These are phyloP conservation scores for Lipomyces sp. DNA, from an alignment of 805 yeast species.

Conservation along the genomic window DNA sequence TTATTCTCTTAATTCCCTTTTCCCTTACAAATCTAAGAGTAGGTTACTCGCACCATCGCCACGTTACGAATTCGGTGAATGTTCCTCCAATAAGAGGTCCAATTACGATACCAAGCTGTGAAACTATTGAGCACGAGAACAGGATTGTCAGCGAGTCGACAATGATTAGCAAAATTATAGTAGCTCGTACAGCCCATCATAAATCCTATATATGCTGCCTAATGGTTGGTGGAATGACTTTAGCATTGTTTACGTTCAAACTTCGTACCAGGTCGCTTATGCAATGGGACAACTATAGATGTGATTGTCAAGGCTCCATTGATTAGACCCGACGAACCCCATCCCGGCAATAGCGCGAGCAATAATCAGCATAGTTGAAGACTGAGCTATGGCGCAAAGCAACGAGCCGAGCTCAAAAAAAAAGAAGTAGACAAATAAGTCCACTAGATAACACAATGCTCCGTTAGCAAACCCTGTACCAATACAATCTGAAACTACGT, in stretches of 20 bases:
- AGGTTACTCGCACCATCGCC: constrained; percentile 53
- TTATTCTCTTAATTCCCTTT: no score
- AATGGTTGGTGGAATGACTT: no score
- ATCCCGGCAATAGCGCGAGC: not conserved
- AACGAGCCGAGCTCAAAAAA: constrained; percentile 48
- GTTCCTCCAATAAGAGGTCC: constrained; percentile 64
- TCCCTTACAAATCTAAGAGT: no score
- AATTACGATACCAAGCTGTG: constrained; percentile 46
- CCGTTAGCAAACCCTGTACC: no score
- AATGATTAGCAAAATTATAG: no score
- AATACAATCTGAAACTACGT: no score
- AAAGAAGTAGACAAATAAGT: constrained; percentile 41
- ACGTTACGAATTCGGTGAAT: constrained; percentile 50
- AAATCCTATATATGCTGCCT: constrained; percentile 2
- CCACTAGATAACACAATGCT: constrained; percentile 1
- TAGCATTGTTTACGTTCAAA: constrained; percentile 11
- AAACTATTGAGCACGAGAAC: constrained; percentile 22
- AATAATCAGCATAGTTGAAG: constrained; percentile 52
- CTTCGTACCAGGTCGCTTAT: constrained; percentile 4
- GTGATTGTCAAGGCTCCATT: not conserved
- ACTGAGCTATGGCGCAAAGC: constrained; percentile 17
- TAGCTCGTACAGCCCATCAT: not conserved
- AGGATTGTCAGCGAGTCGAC: no score
- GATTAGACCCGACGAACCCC: constrained; percentile 3
- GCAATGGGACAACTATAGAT: not conserved